Conservation (phyloP, 2,329 filamentous ascomycete genomes). For the Onygena corvina region DNA sequence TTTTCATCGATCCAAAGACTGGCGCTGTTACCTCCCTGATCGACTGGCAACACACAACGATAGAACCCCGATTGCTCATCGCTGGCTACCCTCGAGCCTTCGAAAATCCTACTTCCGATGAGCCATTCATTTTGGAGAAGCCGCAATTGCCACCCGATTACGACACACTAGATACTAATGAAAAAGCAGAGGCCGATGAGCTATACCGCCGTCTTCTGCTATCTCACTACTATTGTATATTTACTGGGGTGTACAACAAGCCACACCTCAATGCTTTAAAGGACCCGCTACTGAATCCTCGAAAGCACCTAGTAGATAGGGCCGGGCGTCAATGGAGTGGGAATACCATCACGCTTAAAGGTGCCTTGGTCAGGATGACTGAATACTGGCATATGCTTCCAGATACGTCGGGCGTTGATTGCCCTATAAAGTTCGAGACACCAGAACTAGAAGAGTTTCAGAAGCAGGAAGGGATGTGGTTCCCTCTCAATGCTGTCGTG, state of each 20-base stretch:
- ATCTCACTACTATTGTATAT: conserved; percentile 11
- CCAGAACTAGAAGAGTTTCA: conserved; percentile 10
- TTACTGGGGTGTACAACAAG: conserved; percentile 12
- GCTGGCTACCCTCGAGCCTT: conserved; percentile 13
- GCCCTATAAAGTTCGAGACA: conserved; percentile 11
- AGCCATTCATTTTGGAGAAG: not conserved
- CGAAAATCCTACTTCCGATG: conserved; percentile 8
- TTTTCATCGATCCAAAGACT: conserved; percentile 10
- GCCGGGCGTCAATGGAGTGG: conserved; percentile 13
- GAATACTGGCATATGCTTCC: conserved; percentile 13
- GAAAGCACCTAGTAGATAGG: conserved; percentile 10
- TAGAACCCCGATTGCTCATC: conserved; percentile 11
- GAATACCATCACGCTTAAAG: conserved; percentile 9
- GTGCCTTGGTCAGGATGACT: conserved; percentile 11
- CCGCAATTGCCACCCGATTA: conserved; percentile 10
- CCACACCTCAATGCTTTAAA: conserved; percentile 9
- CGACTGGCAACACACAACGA: conserved; percentile 15
- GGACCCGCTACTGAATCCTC: conserved; percentile 11
- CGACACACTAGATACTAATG: conserved; percentile 7
- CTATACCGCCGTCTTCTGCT: conserved; percentile 12
- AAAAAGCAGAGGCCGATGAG: conserved; percentile 13
- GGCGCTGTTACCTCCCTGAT: conserved; percentile 11
- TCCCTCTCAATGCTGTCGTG: conserved; percentile 11
- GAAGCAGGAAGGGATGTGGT: conserved; percentile 12
- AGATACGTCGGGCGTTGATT: conserved; percentile 7